Percentiles rank a stretch among this genome's conserved stretches.
Conservation (phyloP, 1,284 basidiomycete species). For the Apiotrichum akiyoshidainum region DNA sequence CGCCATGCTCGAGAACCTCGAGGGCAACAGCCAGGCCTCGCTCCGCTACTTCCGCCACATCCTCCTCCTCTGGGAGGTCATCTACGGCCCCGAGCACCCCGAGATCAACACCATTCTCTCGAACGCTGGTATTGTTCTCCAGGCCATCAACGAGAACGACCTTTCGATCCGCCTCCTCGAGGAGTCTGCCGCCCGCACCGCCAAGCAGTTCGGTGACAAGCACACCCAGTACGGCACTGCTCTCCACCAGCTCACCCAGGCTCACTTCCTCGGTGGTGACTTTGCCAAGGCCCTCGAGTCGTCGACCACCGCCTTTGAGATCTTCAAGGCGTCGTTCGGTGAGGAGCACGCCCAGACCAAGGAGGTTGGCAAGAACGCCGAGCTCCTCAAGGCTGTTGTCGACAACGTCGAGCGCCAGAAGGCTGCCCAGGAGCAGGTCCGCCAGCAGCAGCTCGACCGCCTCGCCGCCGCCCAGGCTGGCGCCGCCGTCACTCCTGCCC, state of each 20-base stretch:
- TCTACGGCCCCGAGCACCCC: slow-evolving; percentile 57
- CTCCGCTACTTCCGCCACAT: slow-evolving; percentile 56
- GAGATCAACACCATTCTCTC: slow-evolving; percentile 53
- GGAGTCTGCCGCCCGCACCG: slow-evolving; percentile 37
- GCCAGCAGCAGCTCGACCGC: slow-evolving; percentile 38
- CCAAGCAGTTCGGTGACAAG: slow-evolving; percentile 40
- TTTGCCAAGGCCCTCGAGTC: slow-evolving; percentile 48
- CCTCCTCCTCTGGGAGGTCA: slow-evolving; percentile 54
- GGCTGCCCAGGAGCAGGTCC: slow-evolving; percentile 41
- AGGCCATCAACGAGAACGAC: slow-evolving; percentile 45
- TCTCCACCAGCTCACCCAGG: slow-evolving; percentile 51
- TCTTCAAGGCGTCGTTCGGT: slow-evolving; percentile 50
- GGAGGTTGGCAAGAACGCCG: slow-evolving; percentile 52
- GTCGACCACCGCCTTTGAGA: slow-evolving; percentile 45
- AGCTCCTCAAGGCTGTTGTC: slow-evolving; percentile 47
- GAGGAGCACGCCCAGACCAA: slow-evolving; percentile 50
- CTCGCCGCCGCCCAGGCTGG: slow-evolving; percentile 33
- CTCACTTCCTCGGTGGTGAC: slow-evolving; percentile 50
- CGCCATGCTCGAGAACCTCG: slow-evolving; percentile 55
- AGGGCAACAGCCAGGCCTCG: slow-evolving; percentile 51
- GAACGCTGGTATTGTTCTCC: slow-evolving; percentile 49
- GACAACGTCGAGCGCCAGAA: slow-evolving; percentile 48
- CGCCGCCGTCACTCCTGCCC: slow-evolving; percentile 7
- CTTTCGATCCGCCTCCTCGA: slow-evolving; percentile 43
- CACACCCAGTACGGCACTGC: slow-evolving; percentile 46